These are phyloP conservation scores for Pleurotus platypus DNA, from an alignment of 768 basidiomycete species.

Conservation along the genomic window DNA sequence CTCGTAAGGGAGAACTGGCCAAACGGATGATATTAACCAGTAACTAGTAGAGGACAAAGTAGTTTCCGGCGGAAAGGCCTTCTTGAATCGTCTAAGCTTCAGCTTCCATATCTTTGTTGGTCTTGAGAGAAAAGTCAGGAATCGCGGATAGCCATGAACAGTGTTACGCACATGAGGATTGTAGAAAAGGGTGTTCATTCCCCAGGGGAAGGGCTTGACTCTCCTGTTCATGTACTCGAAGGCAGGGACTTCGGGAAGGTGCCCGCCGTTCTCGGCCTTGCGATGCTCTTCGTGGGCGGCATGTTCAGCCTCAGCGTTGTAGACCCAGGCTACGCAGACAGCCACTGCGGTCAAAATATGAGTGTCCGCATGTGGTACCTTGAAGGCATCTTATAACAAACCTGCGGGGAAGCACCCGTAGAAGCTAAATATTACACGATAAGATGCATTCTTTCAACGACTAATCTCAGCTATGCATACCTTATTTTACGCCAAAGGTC, in stretches of 20 bases:
- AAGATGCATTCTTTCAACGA: slow-evolving; percentile 10
- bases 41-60: not conserved
- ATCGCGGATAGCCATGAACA: not conserved
- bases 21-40: not conserved
- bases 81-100: slow-evolving; percentile 15
- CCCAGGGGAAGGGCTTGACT: slow-evolving; percentile 83
- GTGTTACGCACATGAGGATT: slow-evolving; percentile 57
- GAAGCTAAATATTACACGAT: slow-evolving; percentile 42
- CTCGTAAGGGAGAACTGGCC: not conserved
- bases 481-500: slow-evolving; percentile 88
- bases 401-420: slow-evolving; percentile 75
- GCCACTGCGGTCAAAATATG: slow-evolving; percentile 30
- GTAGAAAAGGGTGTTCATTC: slow-evolving; percentile 78
- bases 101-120: slow-evolving; percentile 60
- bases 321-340: slow-evolving; percentile 49
- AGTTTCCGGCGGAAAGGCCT: not conserved
- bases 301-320: slow-evolving; percentile 61
- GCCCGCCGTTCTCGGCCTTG: slow-evolving; percentile 68
- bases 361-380: slow-evolving; percentile 8
- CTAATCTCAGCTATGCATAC: slow-evolving; percentile 28
- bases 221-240: slow-evolving; percentile 79
- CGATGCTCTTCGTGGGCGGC: slow-evolving; percentile 67
- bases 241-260: slow-evolving; percentile 64
- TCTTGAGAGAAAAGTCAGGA: slow-evolving; percentile 28
- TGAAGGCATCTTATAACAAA: slow-evolving; percentile 32